Percentiles rank a stretch among this genome's conserved stretches.
Evolutionary conservation across 2,329 filamentous ascomycete species (phyloP).

Genomic region (Penicillium hordei): DNA sequence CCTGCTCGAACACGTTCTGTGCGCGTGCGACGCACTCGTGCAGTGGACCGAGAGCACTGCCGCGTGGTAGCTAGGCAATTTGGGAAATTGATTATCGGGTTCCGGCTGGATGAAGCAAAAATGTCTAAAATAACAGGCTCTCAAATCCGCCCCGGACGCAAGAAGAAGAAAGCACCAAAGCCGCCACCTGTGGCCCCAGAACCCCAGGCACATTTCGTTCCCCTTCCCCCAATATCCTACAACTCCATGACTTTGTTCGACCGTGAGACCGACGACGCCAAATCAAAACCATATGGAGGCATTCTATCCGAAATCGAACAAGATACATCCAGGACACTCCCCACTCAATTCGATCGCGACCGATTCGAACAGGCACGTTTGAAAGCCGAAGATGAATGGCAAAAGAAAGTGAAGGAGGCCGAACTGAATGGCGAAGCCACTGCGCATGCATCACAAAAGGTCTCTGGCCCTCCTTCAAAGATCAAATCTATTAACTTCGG

Average conservation of each 20-base stretch:
- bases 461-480: conserved; percentile 84
- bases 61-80: conserved; percentile 43
- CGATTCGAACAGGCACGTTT: conserved; percentile 88
- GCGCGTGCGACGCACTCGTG: conserved; percentile 58
- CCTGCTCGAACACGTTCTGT: conserved; percentile 55
- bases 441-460: conserved; percentile 68
- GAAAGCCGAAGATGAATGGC: conserved; percentile 90
- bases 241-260: conserved; percentile 89
- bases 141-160: conserved; percentile 60
- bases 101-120: conserved; percentile 58
- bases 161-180: conserved; percentile 48
- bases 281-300: conserved; percentile 92
- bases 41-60: conserved; percentile 42
- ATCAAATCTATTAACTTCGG: conserved; percentile 99
- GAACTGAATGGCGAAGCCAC: conserved; percentile 65
- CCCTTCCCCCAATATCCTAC: conserved; percentile 61
- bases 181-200: conserved; percentile 42
- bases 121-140: conserved; percentile 61
- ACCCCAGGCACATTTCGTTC: conserved; percentile 59
- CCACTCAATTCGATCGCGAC: conserved; percentile 74
- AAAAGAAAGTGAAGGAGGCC: conserved; percentile 61
- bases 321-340: conserved; percentile 86
- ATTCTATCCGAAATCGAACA: conserved; percentile 87
- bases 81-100: conserved; percentile 57
- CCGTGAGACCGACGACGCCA: conserved; percentile 82